Evolutionary conservation across 352 stramenopile species (phyloP).

Genomic region (Hyaloperonospora brassicae): DNA sequence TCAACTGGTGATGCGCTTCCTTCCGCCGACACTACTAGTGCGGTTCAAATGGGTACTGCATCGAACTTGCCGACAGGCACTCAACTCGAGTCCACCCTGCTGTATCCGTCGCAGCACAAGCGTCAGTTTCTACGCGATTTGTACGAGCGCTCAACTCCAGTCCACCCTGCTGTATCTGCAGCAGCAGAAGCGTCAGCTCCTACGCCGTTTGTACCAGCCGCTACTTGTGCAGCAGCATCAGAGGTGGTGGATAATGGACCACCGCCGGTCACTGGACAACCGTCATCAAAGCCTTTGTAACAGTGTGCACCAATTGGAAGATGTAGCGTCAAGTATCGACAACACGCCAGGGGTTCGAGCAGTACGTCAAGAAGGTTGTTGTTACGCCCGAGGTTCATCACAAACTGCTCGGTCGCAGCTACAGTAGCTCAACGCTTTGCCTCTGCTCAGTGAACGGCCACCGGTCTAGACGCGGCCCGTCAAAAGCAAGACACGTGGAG

Average conservation of each 20-base stretch:
- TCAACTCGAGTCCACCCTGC: neutral
- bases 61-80: neutral
- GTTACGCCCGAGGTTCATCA: neutral
- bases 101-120: neutral
- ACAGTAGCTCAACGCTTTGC: too few species aligned
- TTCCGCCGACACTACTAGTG: neutral
- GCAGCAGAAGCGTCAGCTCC: too few species aligned
- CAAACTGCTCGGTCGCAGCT: neutral
- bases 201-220: neutral
- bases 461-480: too few species aligned
- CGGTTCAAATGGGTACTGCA: neutral
- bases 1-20: neutral
- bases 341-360: too few species aligned
- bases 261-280: neutral
- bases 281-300: conserved; percentile 2
- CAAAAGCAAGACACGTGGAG: too few species aligned
- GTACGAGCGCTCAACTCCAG: too few species aligned
- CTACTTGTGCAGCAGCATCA: conserved; percentile 3
- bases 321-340: too few species aligned
- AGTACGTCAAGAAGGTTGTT: neutral
- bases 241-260: neutral
- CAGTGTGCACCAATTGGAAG: neutral
- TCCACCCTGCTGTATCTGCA: too few species aligned
- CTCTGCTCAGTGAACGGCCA: too few species aligned
- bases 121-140: too few species aligned